phyloP scores from a whole-genome alignment of 139 green algal genomes.

The Chlamydomonas applanata region DNA sequence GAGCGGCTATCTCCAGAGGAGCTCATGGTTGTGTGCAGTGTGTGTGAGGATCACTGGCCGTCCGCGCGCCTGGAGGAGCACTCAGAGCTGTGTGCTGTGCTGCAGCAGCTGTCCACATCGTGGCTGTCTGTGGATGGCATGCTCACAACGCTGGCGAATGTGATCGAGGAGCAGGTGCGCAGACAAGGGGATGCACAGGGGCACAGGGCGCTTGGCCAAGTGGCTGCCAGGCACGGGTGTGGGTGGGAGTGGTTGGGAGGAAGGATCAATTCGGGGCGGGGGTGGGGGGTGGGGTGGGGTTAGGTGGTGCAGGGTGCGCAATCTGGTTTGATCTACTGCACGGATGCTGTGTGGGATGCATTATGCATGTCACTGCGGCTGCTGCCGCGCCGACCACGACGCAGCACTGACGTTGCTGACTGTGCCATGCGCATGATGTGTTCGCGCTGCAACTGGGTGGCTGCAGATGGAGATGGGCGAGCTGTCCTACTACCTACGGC shows the following conservation, averaged over 20 bases:
- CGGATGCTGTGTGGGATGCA: no score
- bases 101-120: slow-evolving; percentile 29
- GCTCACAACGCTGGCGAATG: slow-evolving; percentile 55
- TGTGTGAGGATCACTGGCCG: slow-evolving; percentile 49
- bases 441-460: no score
- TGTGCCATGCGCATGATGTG: no score
- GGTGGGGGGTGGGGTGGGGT: no score
- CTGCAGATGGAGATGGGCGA: slow-evolving; percentile 27
- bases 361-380: not conserved
- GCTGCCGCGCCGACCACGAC: no score
- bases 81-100: slow-evolving; percentile 44
- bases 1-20: slow-evolving; percentile 17
- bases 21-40: slow-evolving; percentile 36
- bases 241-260: no score
- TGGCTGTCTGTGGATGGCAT: slow-evolving; percentile 40
- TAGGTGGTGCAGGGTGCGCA: no score
- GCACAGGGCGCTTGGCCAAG: no score
- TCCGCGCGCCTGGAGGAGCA: slow-evolving; percentile 44
- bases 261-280: no score
- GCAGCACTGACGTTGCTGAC: no score
- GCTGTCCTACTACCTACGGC: slow-evolving; percentile 11
- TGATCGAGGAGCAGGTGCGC: slow-evolving; percentile 55
- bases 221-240: no score
- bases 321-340: not conserved
- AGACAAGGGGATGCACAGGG: no score